Evolutionary conservation across 148 eudicot species (phyloP), one percentile per base, ranked within the genome.

Genomic region (Chenopodium formosanum): DNA sequence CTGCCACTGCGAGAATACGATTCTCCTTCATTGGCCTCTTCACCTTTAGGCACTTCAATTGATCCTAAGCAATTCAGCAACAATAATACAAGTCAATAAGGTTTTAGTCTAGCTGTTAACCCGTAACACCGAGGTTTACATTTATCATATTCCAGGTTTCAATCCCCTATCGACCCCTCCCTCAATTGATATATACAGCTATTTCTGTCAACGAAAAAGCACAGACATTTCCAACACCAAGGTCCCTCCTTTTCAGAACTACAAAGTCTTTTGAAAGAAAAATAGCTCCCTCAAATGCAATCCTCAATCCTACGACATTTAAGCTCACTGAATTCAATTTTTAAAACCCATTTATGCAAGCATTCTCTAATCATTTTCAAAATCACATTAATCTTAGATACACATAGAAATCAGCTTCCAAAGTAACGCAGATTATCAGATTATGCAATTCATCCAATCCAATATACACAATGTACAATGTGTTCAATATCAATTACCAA

Each of bases 11-110:
- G 70, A 78, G 88, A 74, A 74, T 40, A 75, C 44, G 27, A 48
- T 31, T 53, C 84, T 81, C 85, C 85, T 78, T 78, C 85, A 77
- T 85, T 77, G 79, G 50, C 80, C 58, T 79, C 88, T 82, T 46
- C 82, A 75, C 62, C 74, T 23, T 73, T 56, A 70, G 62, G 79
- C 5, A 76, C 76, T 9, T 74, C 82, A 80, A 84, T 88, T 80
- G 77, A 72, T 88, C 98, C 82, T 96, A 89, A 87, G 77, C 73
- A 72, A 44, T 74, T 20, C 27, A 81, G 74, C 27, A 58, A 47
- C 72, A 62, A 72, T 56, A 22, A 63, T 40, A 5, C 73, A 40
- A 29, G 52, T 78, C 72, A 58, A 9, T 4, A 65, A 70, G 56
- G 29, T 44, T 47, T 62, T 16, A 37, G 52, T 29, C 74, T 40